Conservation (phyloP, 306 rosid species). For the Trifolium pratense region DNA sequence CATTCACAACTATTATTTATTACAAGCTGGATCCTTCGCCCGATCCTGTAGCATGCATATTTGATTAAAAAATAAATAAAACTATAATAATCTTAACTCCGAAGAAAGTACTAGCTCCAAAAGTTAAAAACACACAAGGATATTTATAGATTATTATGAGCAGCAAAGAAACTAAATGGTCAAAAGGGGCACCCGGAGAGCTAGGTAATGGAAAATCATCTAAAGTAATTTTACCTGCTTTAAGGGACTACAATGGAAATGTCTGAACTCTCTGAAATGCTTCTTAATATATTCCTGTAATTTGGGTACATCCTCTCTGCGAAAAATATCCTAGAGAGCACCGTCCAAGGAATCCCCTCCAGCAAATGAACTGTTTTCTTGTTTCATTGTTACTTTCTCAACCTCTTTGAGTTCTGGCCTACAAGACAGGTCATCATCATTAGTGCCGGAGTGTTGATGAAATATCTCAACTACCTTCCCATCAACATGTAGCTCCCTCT, state of each 20-base stretch:
- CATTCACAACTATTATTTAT: neutral
- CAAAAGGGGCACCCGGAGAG: neutral
- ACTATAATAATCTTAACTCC: neutral
- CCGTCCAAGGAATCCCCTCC: constrained; percentile 56
- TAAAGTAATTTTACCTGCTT: constrained; percentile 56
- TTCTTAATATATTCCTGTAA: constrained; percentile 71
- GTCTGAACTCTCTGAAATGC: constrained; percentile 84
- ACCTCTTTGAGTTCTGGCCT: constrained; percentile 12
- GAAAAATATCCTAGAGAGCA: constrained; percentile 90
- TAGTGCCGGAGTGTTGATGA: constrained; percentile 18
- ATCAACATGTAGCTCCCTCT: constrained; percentile 49
- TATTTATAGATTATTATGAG: neutral
- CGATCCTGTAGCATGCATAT: neutral
- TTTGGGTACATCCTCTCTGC: constrained; percentile 83
- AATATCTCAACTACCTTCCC: constrained; percentile 26
- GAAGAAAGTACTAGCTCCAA: constrained; percentile 1
- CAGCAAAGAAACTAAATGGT: neutral
- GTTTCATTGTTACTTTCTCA: constrained; percentile 1
- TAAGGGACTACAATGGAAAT: constrained; percentile 60
- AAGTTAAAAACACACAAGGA: neutral
- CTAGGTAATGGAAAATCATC: neutral
- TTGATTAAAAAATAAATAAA: neutral
- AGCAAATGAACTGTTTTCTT: constrained; percentile 14
- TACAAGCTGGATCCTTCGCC: constrained; percentile 2
- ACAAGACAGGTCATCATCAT: constrained; percentile 9